Evolutionary conservation across 176 grass and related monocot genomes (phyloP).

Genomic region (Lolium multiflorum): DNA sequence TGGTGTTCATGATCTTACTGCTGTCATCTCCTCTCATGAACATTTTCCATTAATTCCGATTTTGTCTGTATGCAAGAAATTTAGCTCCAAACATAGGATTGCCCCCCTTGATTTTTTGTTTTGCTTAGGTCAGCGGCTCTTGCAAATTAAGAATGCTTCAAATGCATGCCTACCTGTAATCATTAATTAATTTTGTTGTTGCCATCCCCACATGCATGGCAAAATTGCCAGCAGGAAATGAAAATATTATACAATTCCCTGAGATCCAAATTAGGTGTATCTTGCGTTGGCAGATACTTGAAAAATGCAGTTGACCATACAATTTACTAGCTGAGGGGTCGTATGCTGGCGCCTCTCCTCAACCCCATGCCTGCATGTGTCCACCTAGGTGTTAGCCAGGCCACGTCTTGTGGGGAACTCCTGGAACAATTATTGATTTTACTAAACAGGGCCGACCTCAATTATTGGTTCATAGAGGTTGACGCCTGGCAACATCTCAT

Average conservation of each 20-base stretch:
- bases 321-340: slow-evolving; percentile 20
- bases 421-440: slow-evolving; percentile 19
- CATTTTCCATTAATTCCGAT: neutral
- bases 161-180: slow-evolving; percentile 4
- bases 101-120: neutral
- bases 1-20: neutral
- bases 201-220: slow-evolving; percentile 20
- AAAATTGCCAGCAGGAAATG: slow-evolving; percentile 14
- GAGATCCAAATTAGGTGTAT: slow-evolving; percentile 23
- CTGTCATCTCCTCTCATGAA: neutral
- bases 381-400: slow-evolving; percentile 31
- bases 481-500: slow-evolving; percentile 27
- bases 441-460: neutral
- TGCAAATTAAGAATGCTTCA: neutral
- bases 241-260: slow-evolving; percentile 24
- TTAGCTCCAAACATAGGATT: neutral
- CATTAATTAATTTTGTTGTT: slow-evolving; percentile 25
- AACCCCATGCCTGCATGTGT: slow-evolving; percentile 37
- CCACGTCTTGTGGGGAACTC: slow-evolving; percentile 40
- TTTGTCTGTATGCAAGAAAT: neutral
- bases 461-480: slow-evolving; percentile 45
- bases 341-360: neutral
- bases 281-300: neutral
- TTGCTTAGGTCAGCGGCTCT: neutral
- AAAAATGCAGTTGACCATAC: slow-evolving; percentile 15